Percentiles rank a stretch among this genome's conserved stretches.
phyloP scores from a whole-genome alignment of 2,329 filamentous ascomycete species.

The Albophoma yamanashiensis region DNA sequence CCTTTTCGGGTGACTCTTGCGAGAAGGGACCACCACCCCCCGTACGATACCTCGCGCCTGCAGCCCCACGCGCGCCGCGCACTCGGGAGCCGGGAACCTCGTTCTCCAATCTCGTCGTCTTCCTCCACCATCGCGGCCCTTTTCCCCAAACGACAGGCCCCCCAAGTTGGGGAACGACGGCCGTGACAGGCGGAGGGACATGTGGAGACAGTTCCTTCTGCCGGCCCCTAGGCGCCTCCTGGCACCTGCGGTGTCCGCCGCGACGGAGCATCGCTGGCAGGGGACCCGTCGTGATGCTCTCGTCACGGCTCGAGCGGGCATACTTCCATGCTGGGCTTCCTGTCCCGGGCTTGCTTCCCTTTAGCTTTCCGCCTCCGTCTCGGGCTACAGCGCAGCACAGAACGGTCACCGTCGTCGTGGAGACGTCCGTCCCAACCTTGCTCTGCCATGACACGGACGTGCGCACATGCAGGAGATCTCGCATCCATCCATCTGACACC shows the following conservation, averaged over 20 bases:
- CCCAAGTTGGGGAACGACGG: background rate
- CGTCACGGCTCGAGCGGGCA: background rate
- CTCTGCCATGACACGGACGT: background rate
- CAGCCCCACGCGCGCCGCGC: background rate
- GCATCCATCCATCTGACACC: background rate
- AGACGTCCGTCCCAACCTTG: background rate
- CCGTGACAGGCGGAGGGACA: too few species aligned
- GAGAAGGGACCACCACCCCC: conserved; percentile 8
- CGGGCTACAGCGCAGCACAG: background rate
- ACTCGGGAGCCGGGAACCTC: background rate
- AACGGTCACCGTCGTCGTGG: background rate
- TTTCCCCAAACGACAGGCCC: background rate
- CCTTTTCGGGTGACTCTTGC: conserved; percentile 21
- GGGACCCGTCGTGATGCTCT: background rate
- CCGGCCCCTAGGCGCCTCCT: background rate
- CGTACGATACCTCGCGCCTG: too few species aligned
- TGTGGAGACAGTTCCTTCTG: background rate
- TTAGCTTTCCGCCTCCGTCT: background rate
- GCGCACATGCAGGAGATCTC: background rate
- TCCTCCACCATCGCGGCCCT: background rate
- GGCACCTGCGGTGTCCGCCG: background rate
- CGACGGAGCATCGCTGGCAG: background rate
- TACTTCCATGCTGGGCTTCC: background rate
- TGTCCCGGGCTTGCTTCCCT: background rate
- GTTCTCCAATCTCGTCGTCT: background rate